phyloP scores from a whole-genome alignment of 2,329 filamentous ascomycete genomes.

The Elsinoe australis region DNA sequence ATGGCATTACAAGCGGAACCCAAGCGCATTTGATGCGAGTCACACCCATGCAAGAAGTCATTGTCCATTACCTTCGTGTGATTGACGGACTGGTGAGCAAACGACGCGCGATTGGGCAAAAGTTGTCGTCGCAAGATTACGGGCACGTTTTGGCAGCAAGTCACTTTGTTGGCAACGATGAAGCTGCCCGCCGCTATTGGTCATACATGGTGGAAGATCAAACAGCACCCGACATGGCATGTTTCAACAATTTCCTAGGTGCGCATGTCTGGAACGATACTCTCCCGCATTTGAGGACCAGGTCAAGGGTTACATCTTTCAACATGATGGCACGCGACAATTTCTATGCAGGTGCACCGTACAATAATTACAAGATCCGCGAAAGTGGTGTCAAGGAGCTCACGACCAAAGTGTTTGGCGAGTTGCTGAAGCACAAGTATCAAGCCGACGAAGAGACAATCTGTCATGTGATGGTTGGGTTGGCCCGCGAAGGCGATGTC shows the following conservation, averaged over 20 bases:
- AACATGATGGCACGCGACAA: constrained; percentile 22
- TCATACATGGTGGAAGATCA: constrained; percentile 34
- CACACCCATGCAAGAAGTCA: constrained; percentile 32
- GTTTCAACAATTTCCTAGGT: constrained; percentile 50
- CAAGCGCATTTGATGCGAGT: constrained; percentile 39
- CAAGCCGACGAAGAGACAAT: constrained; percentile 47
- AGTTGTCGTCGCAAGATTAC: constrained; percentile 43
- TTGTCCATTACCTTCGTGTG: constrained; percentile 34
- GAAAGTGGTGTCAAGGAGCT: constrained; percentile 26
- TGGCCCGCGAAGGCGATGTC: constrained; percentile 46
- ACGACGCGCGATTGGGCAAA: constrained; percentile 32
- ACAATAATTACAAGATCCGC: constrained; percentile 25
- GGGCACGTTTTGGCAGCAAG: constrained; percentile 47
- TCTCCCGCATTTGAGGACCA: constrained; percentile 35
- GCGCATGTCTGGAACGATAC: constrained; percentile 39
- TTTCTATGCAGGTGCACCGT: constrained; percentile 18
- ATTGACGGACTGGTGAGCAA: constrained; percentile 34
- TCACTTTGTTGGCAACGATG: constrained; percentile 39
- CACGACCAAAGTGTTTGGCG: constrained; percentile 36
- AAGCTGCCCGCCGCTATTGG: constrained; percentile 43
- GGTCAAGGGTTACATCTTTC: constrained; percentile 32
- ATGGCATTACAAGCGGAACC: constrained; percentile 44
- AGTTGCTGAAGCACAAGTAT: constrained; percentile 41
- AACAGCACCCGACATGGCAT: constrained; percentile 40
- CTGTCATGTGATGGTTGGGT: constrained; percentile 46